Evolutionary conservation across 176 grass and related monocot genomes (phyloP).

Genomic region (Calamus simplicifolius): DNA sequence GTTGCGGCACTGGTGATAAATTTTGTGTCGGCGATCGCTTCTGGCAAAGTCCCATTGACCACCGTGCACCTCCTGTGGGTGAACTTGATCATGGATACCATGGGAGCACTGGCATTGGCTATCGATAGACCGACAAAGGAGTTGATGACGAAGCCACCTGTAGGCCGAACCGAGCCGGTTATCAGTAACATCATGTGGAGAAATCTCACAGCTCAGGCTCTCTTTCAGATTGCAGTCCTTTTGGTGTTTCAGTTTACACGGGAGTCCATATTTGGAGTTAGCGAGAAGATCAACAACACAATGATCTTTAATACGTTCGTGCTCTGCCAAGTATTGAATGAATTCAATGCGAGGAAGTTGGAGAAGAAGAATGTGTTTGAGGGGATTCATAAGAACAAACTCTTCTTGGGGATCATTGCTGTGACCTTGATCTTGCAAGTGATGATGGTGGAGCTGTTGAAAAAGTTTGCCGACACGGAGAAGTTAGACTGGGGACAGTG

Average conservation of each 20-base stretch:
- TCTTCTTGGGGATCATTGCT: conserved; percentile 66
- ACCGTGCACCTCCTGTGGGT: conserved; percentile 78
- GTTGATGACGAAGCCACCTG: conserved; percentile 51
- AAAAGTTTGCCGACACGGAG: conserved; percentile 62
- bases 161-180: conserved; percentile 55
- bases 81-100: conserved; percentile 83
- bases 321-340: conserved; percentile 90
- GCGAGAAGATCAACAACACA: conserved; percentile 53
- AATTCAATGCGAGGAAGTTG: conserved; percentile 78
- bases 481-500: conserved; percentile 57
- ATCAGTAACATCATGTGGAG: conserved; percentile 92
- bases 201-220: conserved; percentile 50
- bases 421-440: conserved; percentile 54
- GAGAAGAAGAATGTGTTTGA: conserved; percentile 75
- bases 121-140: conserved; percentile 35
- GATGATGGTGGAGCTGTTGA: conserved; percentile 84
- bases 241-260: conserved; percentile 48
- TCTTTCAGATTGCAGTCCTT: conserved; percentile 53
- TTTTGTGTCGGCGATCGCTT: conserved; percentile 38
- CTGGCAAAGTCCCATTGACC: conserved; percentile 42
- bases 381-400: conserved; percentile 47
- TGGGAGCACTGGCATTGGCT: conserved; percentile 64
- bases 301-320: conserved; percentile 91
- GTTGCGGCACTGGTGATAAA: conserved; percentile 47
- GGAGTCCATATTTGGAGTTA: conserved; percentile 11